These are phyloP conservation scores for Trichoderma hamatum DNA, from an alignment of 2,329 filamentous ascomycete species.

Conservation along the genomic window DNA sequence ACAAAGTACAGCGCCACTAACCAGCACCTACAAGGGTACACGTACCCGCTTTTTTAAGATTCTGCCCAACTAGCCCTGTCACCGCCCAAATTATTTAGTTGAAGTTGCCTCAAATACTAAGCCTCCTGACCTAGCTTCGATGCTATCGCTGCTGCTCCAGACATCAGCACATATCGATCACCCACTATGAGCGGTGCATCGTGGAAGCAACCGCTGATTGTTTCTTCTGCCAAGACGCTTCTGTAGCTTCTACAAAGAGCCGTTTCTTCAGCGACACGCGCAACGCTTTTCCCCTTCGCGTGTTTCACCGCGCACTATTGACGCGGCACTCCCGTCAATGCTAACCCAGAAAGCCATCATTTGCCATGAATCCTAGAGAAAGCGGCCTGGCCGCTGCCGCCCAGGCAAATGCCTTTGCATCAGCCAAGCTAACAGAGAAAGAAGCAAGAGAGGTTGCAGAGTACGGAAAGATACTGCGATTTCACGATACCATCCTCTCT, in stretches of 20 bases:
- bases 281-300: neutral
- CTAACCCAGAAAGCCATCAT: neutral
- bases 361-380: conserved; percentile 36
- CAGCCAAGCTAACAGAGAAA: conserved; percentile 45
- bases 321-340: conserved; percentile 11
- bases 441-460: conserved; percentile 64
- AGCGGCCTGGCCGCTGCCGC: conserved; percentile 28
- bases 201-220: conserved; percentile 1
- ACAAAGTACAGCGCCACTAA: neutral
- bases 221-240: neutral
- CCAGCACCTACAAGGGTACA: neutral
- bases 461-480: conserved; percentile 78
- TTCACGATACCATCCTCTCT: conserved; percentile 79
- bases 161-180: conserved; percentile 10
- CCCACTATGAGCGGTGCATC: conserved; percentile 4
- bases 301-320: neutral
- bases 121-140: neutral
- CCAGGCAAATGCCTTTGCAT: conserved; percentile 27
- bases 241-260: conserved; percentile 1
- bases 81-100: conserved; percentile 16
- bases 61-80: conserved; percentile 17
- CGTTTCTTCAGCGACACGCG: neutral
- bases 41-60: neutral
- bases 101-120: neutral
- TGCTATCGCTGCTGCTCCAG: neutral